Evolutionary conservation across 805 yeast genomes (phyloP).

Genomic region (Helenozyma rhizophorensis): DNA sequence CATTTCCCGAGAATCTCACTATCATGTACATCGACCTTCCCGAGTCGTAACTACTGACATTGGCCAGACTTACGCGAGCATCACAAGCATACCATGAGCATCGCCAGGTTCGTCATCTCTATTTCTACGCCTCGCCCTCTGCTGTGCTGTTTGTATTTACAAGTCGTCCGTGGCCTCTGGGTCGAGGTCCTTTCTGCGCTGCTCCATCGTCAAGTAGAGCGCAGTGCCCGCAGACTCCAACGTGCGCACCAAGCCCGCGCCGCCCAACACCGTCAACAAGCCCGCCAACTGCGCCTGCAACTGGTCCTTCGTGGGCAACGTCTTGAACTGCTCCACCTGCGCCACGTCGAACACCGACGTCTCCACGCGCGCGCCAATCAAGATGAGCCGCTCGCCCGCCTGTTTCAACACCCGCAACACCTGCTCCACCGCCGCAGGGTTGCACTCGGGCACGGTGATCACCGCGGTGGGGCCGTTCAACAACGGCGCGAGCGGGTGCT

Average conservation of each 20-base stretch:
- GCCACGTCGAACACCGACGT: conserved; percentile 47
- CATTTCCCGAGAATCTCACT: no score
- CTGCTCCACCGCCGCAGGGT: conserved; percentile 63
- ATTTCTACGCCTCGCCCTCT: conserved; percentile 12
- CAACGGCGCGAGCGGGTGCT: conserved; percentile 67
- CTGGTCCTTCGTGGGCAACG: conserved; percentile 64
- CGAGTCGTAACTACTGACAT: no score
- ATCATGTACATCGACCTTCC: no score
- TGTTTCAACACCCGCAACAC: conserved; percentile 58
- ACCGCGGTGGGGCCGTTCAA: conserved; percentile 85
- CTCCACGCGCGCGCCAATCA: conserved; percentile 85
- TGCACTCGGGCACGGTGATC: conserved; percentile 60
- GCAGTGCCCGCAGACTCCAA: conserved; percentile 63
- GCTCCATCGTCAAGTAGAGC: conserved; percentile 71
- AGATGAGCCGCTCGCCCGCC: conserved; percentile 67
- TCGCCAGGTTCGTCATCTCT: conserved; percentile 6
- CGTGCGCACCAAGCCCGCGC: conserved; percentile 83
- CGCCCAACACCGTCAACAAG: conserved; percentile 76
- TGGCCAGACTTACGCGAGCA: no score
- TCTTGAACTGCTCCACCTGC: conserved; percentile 60
- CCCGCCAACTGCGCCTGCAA: conserved; percentile 83
- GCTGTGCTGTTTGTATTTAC: conserved; percentile 3
- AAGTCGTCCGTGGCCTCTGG: no score
- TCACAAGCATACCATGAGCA: no score
- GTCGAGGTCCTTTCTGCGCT: conserved; percentile 46